Conservation (phyloP, 495 filamentous ascomycete genomes). For the Hypoxylon cercidicola region DNA sequence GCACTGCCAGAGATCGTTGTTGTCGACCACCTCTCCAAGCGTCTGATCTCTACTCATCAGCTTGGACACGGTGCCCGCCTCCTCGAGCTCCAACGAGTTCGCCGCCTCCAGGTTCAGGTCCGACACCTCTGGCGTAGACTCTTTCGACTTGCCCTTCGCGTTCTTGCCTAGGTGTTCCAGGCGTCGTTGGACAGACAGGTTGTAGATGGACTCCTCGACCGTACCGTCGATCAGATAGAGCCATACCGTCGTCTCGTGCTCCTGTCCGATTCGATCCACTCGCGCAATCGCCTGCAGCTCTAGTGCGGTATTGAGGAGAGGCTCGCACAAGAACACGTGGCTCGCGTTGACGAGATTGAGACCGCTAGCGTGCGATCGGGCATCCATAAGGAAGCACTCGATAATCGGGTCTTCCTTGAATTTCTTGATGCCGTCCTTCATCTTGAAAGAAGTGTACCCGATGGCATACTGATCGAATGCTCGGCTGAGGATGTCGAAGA, state of each 20-base stretch:
- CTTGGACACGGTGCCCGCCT: conserved; percentile 66
- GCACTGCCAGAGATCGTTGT: conserved; percentile 89
- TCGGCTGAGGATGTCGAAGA: conserved; percentile 75
- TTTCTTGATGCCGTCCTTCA: conserved; percentile 68
- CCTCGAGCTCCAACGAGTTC: conserved; percentile 83
- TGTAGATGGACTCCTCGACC: conserved; percentile 89
- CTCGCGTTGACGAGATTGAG: conserved; percentile 92
- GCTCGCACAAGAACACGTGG: conserved; percentile 95
- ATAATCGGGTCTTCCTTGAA: conserved; percentile 80
- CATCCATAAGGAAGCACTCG: conserved; percentile 90
- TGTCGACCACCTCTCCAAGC: conserved; percentile 82
- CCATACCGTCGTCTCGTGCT: conserved; percentile 89
- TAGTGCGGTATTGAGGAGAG: conserved; percentile 89
- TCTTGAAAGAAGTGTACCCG: conserved; percentile 72
- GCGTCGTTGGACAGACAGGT: conserved; percentile 80
- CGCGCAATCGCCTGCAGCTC: conserved; percentile 94
- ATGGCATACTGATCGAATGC: conserved; percentile 78
- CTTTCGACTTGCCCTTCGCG: conserved; percentile 48
- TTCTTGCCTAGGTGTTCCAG: conserved; percentile 74
- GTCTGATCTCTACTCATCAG: conserved; percentile 74
- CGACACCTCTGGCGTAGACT: conserved; percentile 45
- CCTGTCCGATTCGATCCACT: conserved; percentile 93
- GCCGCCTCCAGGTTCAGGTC: conserved; percentile 78
- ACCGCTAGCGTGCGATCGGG: conserved; percentile 85
- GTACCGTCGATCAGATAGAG: conserved; percentile 90